A percentile compares a stretch with the other conserved stretches of the same genome.
These are phyloP conservation scores for Penstemon barbatus DNA, from an alignment of 257 asterid species.

Conservation along the genomic window DNA sequence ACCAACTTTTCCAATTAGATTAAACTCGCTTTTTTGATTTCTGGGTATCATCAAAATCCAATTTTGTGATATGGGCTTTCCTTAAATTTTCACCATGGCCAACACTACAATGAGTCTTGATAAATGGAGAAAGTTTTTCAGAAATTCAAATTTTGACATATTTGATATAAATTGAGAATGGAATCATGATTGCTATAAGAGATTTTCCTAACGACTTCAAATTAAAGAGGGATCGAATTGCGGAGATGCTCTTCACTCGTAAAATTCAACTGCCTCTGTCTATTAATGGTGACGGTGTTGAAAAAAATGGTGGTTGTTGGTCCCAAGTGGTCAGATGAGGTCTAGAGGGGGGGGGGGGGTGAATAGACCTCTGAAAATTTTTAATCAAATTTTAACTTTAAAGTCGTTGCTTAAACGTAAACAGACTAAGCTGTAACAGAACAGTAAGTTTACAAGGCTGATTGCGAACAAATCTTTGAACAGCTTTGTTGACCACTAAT, in stretches of 20 bases:
- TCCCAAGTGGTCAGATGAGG: no score
- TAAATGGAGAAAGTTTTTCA: conserved; percentile 55
- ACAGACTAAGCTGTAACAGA: no score
- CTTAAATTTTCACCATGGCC: conserved; percentile 30
- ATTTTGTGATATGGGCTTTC: conserved; percentile 5
- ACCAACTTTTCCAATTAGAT: no score
- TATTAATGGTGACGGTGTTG: conserved; percentile 1
- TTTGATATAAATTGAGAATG: conserved; percentile 45
- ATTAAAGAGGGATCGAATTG: conserved; percentile 48
- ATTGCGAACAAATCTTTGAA: no score
- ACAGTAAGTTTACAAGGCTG: no score
- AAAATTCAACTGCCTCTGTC: conserved; percentile 31
- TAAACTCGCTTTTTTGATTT: not conserved
- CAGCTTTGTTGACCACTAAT: no score
- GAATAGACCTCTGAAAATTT: no score
- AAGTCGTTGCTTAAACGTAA: no score
- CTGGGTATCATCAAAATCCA: conserved; percentile 20
- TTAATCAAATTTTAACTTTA: no score
- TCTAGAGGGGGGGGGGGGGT: no score
- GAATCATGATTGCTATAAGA: conserved; percentile 46
- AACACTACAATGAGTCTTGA: conserved; percentile 32
- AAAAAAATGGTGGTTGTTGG: not conserved
- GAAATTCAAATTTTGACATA: conserved; percentile 33
- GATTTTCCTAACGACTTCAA: conserved; percentile 51
- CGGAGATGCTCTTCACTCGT: conserved; percentile 43